Evolutionary conservation across 2,329 filamentous ascomycete genomes (phyloP).

Genomic region (Thyridium curvatum): DNA sequence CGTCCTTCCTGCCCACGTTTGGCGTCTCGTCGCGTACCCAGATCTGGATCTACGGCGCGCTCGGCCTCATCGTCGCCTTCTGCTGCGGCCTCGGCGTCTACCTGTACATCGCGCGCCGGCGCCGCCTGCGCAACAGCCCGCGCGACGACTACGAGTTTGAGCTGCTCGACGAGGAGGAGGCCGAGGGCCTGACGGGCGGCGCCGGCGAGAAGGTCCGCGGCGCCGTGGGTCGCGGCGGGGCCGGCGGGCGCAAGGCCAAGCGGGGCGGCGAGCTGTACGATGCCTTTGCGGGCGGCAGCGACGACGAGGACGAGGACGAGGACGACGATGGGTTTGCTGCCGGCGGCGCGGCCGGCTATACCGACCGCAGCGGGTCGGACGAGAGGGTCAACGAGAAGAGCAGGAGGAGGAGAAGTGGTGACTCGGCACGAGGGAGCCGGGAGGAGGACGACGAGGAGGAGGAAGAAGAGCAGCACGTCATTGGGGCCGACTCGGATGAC

Average conservation of each 20-base stretch:
- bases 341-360: constrained; percentile 14
- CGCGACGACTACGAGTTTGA: constrained; percentile 92
- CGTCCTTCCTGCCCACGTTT: constrained; percentile 85
- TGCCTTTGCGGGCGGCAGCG: constrained; percentile 84
- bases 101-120: constrained; percentile 72
- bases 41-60: constrained; percentile 86
- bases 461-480: constrained; percentile 40
- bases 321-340: constrained; percentile 32
- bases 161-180: constrained; percentile 78
- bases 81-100: constrained; percentile 75
- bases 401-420: constrained; percentile 18
- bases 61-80: constrained; percentile 81
- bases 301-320: constrained; percentile 61
- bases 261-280: constrained; percentile 91
- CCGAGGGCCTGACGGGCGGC: constrained; percentile 42
- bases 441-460: constrained; percentile 17
- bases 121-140: constrained; percentile 65
- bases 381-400: constrained; percentile 16
- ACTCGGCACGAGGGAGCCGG: no score
- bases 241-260: constrained; percentile 38
- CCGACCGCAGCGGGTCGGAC: constrained; percentile 3
- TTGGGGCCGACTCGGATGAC: constrained; percentile 39
- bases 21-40: constrained; percentile 82
- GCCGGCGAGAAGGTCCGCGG: constrained; percentile 36
- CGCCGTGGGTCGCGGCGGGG: constrained; percentile 23